Conservation (phyloP, 1,284 basidiomycete genomes). For the Trichosporon sp. region DNA sequence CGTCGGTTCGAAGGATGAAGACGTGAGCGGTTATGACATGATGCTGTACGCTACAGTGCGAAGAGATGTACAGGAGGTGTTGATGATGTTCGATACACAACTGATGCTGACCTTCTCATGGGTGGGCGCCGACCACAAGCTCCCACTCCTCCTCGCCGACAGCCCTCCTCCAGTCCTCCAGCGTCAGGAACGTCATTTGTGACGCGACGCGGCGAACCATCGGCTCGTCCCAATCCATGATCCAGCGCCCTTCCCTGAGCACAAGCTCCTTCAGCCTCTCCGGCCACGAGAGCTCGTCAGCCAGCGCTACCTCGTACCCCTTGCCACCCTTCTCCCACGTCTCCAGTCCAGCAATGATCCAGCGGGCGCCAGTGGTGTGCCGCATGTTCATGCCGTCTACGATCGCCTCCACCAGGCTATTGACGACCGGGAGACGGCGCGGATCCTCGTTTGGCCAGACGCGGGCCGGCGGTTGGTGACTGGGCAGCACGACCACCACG, state of each 20-base stretch:
- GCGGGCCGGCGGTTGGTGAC: background rate
- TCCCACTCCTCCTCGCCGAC: slow-evolving; percentile 3
- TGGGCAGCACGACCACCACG: background rate
- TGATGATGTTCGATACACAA: background rate
- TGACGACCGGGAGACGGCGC: background rate
- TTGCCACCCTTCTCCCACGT: background rate
- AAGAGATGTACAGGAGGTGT: background rate
- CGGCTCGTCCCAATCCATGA: background rate
- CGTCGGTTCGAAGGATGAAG: background rate
- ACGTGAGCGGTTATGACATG: background rate
- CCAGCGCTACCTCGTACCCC: background rate
- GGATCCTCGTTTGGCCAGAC: slow-evolving; percentile 4
- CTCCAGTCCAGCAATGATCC: background rate
- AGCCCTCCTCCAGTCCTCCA: background rate
- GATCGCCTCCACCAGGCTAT: background rate
- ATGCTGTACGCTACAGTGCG: background rate
- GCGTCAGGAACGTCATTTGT: background rate
- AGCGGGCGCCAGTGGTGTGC: background rate
- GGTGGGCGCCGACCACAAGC: background rate
- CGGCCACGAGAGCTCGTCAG: background rate
- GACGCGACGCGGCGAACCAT: background rate
- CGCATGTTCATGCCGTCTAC: background rate
- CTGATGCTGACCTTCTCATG: background rate
- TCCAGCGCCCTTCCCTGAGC: background rate
- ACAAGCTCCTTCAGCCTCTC: background rate